These are phyloP conservation scores for Zymoseptoria ardabiliae DNA, from an alignment of 2,329 filamentous ascomycete species.

Conservation along the genomic window DNA sequence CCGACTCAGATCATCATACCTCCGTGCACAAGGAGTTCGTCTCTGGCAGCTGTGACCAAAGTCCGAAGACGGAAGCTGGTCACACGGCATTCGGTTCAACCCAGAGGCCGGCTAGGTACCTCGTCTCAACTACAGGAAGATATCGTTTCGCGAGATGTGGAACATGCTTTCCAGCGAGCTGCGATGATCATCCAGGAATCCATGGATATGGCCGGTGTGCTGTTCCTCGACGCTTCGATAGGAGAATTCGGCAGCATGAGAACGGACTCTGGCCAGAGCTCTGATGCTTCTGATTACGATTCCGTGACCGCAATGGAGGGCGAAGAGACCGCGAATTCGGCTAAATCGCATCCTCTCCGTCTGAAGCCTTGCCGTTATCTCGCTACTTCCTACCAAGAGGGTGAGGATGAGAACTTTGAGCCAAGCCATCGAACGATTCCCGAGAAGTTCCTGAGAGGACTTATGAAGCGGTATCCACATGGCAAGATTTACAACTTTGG, in stretches of 20 bases:
- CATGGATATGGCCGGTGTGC: conserved; percentile 40
- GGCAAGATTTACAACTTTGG: conserved; percentile 13
- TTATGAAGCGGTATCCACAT: conserved; percentile 8
- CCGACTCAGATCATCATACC: background rate
- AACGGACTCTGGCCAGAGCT: background rate
- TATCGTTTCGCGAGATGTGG: background rate
- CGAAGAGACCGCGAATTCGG: background rate
- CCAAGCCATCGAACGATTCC: background rate
- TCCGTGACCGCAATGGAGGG: background rate
- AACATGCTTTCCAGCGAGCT: conserved; percentile 6
- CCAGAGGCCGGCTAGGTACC: background rate
- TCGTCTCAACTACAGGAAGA: conserved; percentile 4
- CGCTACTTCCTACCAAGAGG: conserved; percentile 1
- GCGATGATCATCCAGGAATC: conserved; percentile 16
- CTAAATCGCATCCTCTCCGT: background rate
- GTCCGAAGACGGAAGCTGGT: background rate
- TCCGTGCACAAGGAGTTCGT: background rate
- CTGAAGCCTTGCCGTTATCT: conserved; percentile 4
- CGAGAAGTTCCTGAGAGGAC: conserved; percentile 6
- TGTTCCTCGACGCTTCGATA: conserved; percentile 31
- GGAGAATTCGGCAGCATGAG: conserved; percentile 13
- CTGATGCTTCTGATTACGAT: background rate
- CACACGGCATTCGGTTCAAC: background rate
- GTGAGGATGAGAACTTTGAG: background rate
- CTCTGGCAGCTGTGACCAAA: background rate